Evolutionary conservation across 75 land plant genomes (phyloP).

Genomic region (Selaginella moellendorffii): DNA sequence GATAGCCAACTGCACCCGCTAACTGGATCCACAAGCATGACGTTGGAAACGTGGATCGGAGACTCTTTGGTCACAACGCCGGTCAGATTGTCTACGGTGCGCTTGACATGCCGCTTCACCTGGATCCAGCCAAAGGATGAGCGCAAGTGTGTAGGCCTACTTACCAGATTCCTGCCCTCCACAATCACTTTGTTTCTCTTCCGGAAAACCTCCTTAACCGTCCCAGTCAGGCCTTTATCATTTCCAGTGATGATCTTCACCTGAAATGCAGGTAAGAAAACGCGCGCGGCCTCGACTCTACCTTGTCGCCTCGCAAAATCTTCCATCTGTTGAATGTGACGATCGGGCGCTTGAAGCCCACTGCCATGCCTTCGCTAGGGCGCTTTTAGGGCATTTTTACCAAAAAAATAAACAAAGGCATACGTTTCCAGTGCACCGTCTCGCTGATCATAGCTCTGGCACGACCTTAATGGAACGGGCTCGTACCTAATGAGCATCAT

Average conservation of each 20-base stretch:
- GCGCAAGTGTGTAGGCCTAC: neutral
- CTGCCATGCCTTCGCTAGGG: slow-evolving; percentile 17
- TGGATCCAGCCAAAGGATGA: slow-evolving; percentile 19
- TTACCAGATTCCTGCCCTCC: slow-evolving; percentile 92
- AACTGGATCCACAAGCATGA: slow-evolving; percentile 89
- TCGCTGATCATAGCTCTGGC: too few species aligned
- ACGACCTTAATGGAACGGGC: too few species aligned
- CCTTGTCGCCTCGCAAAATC: slow-evolving; percentile 89
- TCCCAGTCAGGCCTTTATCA: slow-evolving; percentile 79
- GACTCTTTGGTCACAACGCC: slow-evolving; percentile 89
- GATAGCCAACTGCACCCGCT: slow-evolving; percentile 37
- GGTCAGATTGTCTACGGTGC: slow-evolving; percentile 71
- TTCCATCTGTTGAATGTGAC: slow-evolving; percentile 72
- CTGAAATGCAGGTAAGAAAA: slow-evolving; percentile 21
- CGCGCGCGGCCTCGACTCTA: slow-evolving; percentile 4
- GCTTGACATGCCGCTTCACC: slow-evolving; percentile 94
- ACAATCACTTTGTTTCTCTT: slow-evolving; percentile 79
- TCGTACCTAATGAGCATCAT: too few species aligned
- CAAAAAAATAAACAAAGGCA: too few species aligned
- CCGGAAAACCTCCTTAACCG: slow-evolving; percentile 62
- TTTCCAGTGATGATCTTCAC: slow-evolving; percentile 95
- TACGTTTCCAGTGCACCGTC: too few species aligned
- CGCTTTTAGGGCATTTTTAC: too few species aligned
- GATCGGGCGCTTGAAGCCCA: slow-evolving; percentile 99
- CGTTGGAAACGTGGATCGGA: slow-evolving; percentile 95